phyloP scores from a whole-genome alignment of 2,329 filamentous ascomycete species.

The Trichoderma cornu-damae region DNA sequence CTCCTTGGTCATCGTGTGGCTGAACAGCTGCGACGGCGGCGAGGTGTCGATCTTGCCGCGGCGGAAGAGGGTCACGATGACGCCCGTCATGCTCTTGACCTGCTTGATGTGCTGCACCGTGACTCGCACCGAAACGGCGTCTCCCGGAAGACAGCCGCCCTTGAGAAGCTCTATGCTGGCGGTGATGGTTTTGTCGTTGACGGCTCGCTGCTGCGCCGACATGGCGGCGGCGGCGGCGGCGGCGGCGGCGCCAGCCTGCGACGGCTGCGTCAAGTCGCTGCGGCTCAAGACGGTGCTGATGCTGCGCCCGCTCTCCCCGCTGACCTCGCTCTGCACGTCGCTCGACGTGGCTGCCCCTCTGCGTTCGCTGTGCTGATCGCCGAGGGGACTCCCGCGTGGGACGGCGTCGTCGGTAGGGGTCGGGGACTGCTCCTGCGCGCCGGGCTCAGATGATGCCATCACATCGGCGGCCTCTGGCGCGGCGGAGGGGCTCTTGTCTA shows the following conservation, averaged over 20 bases:
- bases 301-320: conserved; percentile 64
- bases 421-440: conserved; percentile 34
- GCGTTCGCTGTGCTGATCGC: conserved; percentile 29
- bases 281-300: conserved; percentile 59
- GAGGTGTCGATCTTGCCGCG: conserved; percentile 84
- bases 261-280: conserved; percentile 37
- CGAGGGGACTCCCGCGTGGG: conserved; percentile 34
- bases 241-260: conserved; percentile 30
- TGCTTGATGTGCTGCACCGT: conserved; percentile 82
- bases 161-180: conserved; percentile 77
- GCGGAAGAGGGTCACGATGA: conserved; percentile 88
- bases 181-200: conserved; percentile 74
- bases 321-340: conserved; percentile 62
- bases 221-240: conserved; percentile 27
- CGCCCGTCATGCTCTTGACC: conserved; percentile 84
- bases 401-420: background rate
- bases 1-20: conserved; percentile 52
- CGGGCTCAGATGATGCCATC: conserved; percentile 33
- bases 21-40: conserved; percentile 49
- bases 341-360: conserved; percentile 43
- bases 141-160: conserved; percentile 80
- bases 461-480: conserved; percentile 37
- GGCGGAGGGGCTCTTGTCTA: conserved; percentile 43
- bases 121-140: conserved; percentile 73
- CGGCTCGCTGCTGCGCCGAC: conserved; percentile 38